Evolutionary conservation across 768 basidiomycete genomes (phyloP).

Genomic region (Boletus barrowsii): DNA sequence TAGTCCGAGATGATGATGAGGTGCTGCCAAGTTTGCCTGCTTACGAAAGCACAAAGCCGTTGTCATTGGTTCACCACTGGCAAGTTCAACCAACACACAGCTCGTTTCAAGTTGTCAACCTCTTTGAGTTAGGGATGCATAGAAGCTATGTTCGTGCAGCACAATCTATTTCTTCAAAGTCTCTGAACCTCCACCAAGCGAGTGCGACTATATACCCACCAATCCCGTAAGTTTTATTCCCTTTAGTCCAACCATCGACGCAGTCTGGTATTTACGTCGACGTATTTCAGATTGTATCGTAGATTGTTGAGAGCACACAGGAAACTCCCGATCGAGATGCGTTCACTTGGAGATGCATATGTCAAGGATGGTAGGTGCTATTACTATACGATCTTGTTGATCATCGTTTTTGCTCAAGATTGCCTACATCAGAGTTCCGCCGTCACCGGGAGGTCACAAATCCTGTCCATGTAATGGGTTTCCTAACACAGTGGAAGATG

Average conservation of each 20-base stretch:
- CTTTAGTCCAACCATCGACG: neutral
- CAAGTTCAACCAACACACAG: neutral
- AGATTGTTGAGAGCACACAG: conserved; percentile 78
- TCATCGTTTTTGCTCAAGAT: conserved; percentile 1
- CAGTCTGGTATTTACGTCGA: neutral
- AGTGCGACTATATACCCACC: conserved; percentile 77
- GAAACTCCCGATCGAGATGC: conserved; percentile 70
- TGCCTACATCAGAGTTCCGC: conserved; percentile 68
- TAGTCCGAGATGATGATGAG: too few relatives aligned
- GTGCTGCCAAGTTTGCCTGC: neutral
- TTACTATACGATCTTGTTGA: neutral
- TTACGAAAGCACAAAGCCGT: conserved; percentile 3
- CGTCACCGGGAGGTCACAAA: conserved; percentile 77
- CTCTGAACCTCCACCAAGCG: conserved; percentile 58
- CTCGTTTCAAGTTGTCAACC: neutral
- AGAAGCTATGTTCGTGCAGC: conserved; percentile 23
- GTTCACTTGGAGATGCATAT: conserved; percentile 81
- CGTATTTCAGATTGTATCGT: conserved; percentile 64
- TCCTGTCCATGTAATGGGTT: conserved; percentile 89
- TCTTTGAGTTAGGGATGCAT: conserved; percentile 12
- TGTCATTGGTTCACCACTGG: too few relatives aligned
- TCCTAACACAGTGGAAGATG: conserved; percentile 91
- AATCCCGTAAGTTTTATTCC: conserved; percentile 55
- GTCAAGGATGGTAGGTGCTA: conserved; percentile 64
- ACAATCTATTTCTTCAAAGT: conserved; percentile 49